A percentile compares a stretch with the other conserved stretches of the same genome.
Conservation (phyloP, 2,329 filamentous ascomycete genomes). For the Colletotrichum lentis region DNA sequence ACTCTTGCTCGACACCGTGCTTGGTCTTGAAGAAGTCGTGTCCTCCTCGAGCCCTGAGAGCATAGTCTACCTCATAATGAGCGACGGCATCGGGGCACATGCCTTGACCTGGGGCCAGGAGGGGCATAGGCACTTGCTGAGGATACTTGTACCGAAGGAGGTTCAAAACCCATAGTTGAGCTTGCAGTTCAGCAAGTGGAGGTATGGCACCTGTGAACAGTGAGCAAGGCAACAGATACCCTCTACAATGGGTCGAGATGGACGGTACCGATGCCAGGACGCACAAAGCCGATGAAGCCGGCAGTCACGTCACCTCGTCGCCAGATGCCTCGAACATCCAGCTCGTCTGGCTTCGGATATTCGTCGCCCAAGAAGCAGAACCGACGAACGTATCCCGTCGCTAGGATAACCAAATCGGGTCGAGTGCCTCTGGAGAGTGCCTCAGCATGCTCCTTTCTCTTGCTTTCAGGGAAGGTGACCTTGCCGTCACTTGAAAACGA, state of each 20-base stretch:
- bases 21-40: slow-evolving; percentile 49
- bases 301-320: slow-evolving; percentile 49
- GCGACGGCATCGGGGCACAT: slow-evolving; percentile 42
- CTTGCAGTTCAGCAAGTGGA: slow-evolving; percentile 58
- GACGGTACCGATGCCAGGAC: slow-evolving; percentile 52
- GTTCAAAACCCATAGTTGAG: slow-evolving; percentile 56
- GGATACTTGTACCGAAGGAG: slow-evolving; percentile 48
- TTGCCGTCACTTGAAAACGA: slow-evolving; percentile 49
- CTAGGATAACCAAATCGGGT: slow-evolving; percentile 56
- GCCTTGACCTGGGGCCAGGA: background rate
- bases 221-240: slow-evolving; percentile 1
- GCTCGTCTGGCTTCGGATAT: slow-evolving; percentile 56
- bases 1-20: slow-evolving; percentile 58
- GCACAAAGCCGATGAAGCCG: slow-evolving; percentile 58
- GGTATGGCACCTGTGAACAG: slow-evolving; percentile 53
- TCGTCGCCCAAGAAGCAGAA: slow-evolving; percentile 52
- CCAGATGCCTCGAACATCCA: slow-evolving; percentile 64
- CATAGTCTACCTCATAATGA: slow-evolving; percentile 52
- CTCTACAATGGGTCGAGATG: no score
- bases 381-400: slow-evolving; percentile 56
- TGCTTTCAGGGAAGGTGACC: slow-evolving; percentile 48
- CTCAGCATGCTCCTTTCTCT: slow-evolving; percentile 43
- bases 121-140: slow-evolving; percentile 34
- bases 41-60: slow-evolving; percentile 47
- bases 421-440: slow-evolving; percentile 44